Evolutionary conservation across 2,329 filamentous ascomycete genomes (phyloP).

Genomic region (Ascochyta clinopodiicola): DNA sequence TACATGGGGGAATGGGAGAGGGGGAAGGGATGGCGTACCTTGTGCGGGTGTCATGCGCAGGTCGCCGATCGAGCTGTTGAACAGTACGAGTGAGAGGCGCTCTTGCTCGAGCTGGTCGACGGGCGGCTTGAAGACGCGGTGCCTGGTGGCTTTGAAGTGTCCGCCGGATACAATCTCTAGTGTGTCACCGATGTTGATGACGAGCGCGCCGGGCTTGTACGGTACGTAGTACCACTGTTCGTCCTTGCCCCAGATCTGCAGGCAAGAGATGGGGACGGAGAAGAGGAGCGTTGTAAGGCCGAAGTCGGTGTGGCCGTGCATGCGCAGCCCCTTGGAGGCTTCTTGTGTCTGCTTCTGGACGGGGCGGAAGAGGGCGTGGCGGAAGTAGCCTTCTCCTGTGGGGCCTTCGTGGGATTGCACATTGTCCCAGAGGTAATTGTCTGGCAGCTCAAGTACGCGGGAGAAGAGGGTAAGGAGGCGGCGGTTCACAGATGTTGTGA

Average conservation of each 20-base stretch:
- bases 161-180: conserved; percentile 56
- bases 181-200: conserved; percentile 37
- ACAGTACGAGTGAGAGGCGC: conserved; percentile 36
- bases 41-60: conserved; percentile 27
- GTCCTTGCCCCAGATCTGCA: conserved; percentile 34
- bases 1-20: no score
- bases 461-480: conserved; percentile 38
- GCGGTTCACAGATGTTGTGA: conserved; percentile 58
- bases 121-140: conserved; percentile 54
- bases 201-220: conserved; percentile 34
- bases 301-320: conserved; percentile 42
- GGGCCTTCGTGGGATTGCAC: conserved; percentile 31
- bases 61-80: conserved; percentile 32
- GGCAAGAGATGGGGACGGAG: conserved; percentile 32
- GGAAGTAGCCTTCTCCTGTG: conserved; percentile 34
- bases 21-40: conserved; percentile 17
- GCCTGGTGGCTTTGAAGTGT: conserved; percentile 56
- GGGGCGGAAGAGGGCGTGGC: conserved; percentile 32
- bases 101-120: conserved; percentile 49
- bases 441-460: conserved; percentile 31
- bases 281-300: conserved; percentile 34
- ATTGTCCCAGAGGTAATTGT: conserved; percentile 34
- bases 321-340: conserved; percentile 37
- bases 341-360: conserved; percentile 32
- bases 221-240: conserved; percentile 37